Base-by-base conservation (phyloP, 2,329 filamentous ascomycete species). In the Pseudogymnoascus sp. region DNA sequence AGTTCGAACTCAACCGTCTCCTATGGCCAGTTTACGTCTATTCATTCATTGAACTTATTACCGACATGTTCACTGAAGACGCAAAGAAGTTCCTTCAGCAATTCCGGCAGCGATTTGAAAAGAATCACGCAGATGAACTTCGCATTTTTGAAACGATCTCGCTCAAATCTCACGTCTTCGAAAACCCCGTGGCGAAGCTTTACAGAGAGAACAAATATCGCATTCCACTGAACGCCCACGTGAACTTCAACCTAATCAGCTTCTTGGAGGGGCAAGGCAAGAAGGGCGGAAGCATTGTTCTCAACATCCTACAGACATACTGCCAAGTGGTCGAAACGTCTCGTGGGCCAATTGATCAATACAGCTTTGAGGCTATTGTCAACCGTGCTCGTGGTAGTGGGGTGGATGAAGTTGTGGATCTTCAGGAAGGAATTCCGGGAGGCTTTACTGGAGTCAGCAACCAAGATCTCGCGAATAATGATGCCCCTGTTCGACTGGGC, bases 21-120 rank as follows among this genome's bases (percentile, higher is more conserved):
- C 78, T 96, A 14, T 99, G 95, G 92, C 95, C 95, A 0, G 79
- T 96, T 0, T 97, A 97, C 71, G 90, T 97, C 60, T 96, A 99
- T 75, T 95, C 91, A 0, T 97, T 90, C 72, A 80, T 99, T 25
- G 87, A 91, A 63, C 83, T 97, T 63, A 83, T 96, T 28, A 81
- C 81, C 36, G 85, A 91, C 65, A 86, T 86, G 66, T 92, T 89
- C 69, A 78, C 84, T 1, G 84, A 84, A 40, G 91, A 96, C 64
- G 86, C 88, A 12, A 87, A 89, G 68, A 78, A 82, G 1, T 93
- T 96, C 72, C 87, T 96, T 65, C 82, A 84, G 28, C 80, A 83
- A 3, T 86, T 90, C 71, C 86, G 86, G 62, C 71, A 75, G 1
- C 75, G 86, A 62, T 97, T 97, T 70, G 86, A 92, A 68, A 83